These are phyloP conservation scores for Neurospora sp. DNA, from an alignment of 495 filamentous ascomycete species.

Conservation along the genomic window DNA sequence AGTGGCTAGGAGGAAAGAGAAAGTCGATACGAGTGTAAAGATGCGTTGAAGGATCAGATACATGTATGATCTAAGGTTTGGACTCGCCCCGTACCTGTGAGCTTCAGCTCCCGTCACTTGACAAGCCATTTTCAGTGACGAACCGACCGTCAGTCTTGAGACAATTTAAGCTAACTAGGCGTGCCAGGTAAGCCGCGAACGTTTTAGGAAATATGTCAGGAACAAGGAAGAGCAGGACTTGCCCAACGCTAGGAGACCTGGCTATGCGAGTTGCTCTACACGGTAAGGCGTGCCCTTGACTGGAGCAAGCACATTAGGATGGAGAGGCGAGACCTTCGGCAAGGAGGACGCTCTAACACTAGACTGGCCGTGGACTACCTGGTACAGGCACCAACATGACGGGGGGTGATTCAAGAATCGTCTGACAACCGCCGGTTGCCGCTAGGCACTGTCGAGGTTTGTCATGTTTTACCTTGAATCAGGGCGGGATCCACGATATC, in stretches of 20 bases:
- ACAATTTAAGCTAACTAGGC: background rate
- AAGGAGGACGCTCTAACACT: conserved; percentile 23
- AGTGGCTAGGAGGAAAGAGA: conserved; percentile 13
- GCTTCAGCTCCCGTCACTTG: conserved; percentile 24
- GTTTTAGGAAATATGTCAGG: conserved; percentile 14
- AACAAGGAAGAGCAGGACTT: conserved; percentile 15
- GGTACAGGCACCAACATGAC: background rate
- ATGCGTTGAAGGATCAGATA: background rate
- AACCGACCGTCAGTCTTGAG: background rate
- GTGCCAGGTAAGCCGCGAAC: background rate
- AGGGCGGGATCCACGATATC: background rate
- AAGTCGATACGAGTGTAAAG: conserved; percentile 16
- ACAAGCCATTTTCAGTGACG: conserved; percentile 5
- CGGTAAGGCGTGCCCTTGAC: conserved; percentile 16
- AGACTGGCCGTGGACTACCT: conserved; percentile 12
- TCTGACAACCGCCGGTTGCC: conserved; percentile 11
- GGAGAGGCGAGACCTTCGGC: conserved; percentile 23
- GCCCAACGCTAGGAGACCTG: conserved; percentile 12
- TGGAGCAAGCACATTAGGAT: conserved; percentile 15
- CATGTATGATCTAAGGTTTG: conserved; percentile 10
- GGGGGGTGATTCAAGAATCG: conserved; percentile 4
- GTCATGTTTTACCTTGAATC: conserved; percentile 12
- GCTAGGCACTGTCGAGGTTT: conserved; percentile 15
- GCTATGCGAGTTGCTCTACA: conserved; percentile 19
- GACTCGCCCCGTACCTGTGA: conserved; percentile 1